phyloP scores from a whole-genome alignment of 2,329 filamentous ascomycete species.

The Zymoseptoria pseudotritici region DNA sequence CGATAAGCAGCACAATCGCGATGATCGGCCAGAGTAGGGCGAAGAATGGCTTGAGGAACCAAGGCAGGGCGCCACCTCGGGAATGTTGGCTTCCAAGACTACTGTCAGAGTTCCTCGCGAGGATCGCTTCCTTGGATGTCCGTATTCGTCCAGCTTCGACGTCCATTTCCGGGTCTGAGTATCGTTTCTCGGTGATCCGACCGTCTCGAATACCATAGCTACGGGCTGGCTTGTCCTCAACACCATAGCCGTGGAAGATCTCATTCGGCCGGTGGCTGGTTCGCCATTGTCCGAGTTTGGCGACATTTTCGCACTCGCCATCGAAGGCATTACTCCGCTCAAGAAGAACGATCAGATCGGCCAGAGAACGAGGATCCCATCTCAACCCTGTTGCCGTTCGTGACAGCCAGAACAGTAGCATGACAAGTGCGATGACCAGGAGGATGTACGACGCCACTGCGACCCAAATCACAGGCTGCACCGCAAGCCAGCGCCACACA shows the following conservation, averaged over 20 bases:
- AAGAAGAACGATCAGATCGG: slow-evolving; percentile 70
- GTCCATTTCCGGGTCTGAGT: slow-evolving; percentile 25
- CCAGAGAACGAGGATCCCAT: slow-evolving; percentile 79
- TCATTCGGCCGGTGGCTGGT: slow-evolving; percentile 56
- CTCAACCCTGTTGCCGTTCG: slow-evolving; percentile 59
- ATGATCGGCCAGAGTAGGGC: slow-evolving; percentile 60
- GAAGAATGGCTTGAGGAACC: slow-evolving; percentile 61
- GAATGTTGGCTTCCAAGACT: not conserved
- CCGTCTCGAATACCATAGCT: slow-evolving; percentile 46
- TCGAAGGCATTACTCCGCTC: slow-evolving; percentile 70
- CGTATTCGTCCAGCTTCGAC: slow-evolving; percentile 34
- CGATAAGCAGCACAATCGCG: slow-evolving; percentile 55
- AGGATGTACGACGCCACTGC: slow-evolving; percentile 66
- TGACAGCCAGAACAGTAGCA: slow-evolving; percentile 53
- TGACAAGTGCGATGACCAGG: slow-evolving; percentile 50
- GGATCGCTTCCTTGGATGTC: slow-evolving; percentile 33
- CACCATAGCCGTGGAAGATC: slow-evolving; percentile 75
- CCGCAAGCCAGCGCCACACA: slow-evolving; percentile 71
- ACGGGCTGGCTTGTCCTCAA: slow-evolving; percentile 46
- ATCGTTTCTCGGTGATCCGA: slow-evolving; percentile 40
- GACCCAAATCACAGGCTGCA: slow-evolving; percentile 71
- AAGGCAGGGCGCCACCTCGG: slow-evolving; percentile 46
- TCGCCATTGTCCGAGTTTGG: slow-evolving; percentile 77
- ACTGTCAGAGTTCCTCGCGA: slow-evolving; percentile 10
- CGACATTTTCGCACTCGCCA: slow-evolving; percentile 48